These are phyloP conservation scores for Schwanniomyces pseudopolymorphus DNA, from an alignment of 805 yeast genomes.

Conservation along the genomic window DNA sequence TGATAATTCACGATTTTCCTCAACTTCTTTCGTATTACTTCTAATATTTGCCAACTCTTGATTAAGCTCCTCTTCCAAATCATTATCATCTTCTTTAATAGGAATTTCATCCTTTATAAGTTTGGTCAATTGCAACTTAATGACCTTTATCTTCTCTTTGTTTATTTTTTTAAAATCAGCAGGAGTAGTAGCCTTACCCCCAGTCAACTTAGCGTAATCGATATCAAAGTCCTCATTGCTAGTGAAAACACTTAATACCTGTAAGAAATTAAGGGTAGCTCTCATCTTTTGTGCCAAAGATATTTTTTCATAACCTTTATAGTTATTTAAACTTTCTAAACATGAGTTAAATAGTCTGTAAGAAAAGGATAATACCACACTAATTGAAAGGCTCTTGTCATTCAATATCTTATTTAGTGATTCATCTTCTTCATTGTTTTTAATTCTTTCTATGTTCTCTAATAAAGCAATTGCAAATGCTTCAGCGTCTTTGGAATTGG, in stretches of 20 bases:
- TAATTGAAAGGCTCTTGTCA: conserved; percentile 52
- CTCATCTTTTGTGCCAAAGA: conserved; percentile 31
- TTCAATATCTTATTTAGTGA: conserved; percentile 48
- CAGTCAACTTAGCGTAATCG: conserved; percentile 33
- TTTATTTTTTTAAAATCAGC: conserved; percentile 25
- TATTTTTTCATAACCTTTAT: conserved; percentile 23
- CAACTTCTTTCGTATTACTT: background rate
- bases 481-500: conserved; percentile 54
- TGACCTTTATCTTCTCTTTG: conserved; percentile 32
- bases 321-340: conserved; percentile 22
- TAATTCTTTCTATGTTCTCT: conserved; percentile 67
- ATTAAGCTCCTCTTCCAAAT: conserved; percentile 25
- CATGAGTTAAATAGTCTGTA: conserved; percentile 36
- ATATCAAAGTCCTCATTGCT: conserved; percentile 19
- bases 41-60: conserved; percentile 17
- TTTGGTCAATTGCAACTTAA: conserved; percentile 39
- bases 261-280: conserved; percentile 36
- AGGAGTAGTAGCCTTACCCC: conserved; percentile 27
- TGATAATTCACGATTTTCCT: conserved; percentile 4
- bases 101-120: conserved; percentile 38
- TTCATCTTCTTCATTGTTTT: conserved; percentile 41
- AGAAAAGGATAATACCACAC: conserved; percentile 29
- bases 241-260: conserved; percentile 25
- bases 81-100: conserved; percentile 24
- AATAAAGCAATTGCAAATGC: conserved; percentile 58